Conservation (phyloP, 2,329 filamentous ascomycete genomes). For the Hirsutella minnesotensis region DNA sequence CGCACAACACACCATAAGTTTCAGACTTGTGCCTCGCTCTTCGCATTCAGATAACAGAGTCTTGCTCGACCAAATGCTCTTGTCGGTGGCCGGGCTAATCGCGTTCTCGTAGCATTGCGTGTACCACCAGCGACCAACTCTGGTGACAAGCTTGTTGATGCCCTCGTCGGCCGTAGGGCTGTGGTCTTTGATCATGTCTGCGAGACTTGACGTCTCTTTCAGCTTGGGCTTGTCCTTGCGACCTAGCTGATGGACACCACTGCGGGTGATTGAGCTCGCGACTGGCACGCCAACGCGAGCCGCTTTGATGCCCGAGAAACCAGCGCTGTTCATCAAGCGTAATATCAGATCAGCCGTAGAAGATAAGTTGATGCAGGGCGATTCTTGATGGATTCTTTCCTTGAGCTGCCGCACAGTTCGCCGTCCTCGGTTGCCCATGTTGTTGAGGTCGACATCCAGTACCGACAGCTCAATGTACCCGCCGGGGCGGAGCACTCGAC, state of each 20-base stretch:
- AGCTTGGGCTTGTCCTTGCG: not conserved
- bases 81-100: slow-evolving; percentile 30
- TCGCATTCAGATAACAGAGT: slow-evolving; percentile 74
- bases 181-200: slow-evolving; percentile 62
- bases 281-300: slow-evolving; percentile 71
- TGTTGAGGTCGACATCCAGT: slow-evolving; percentile 69
- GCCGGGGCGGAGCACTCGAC: slow-evolving; percentile 65
- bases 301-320: slow-evolving; percentile 61
- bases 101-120: slow-evolving; percentile 77
- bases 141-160: slow-evolving; percentile 85
- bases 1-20: slow-evolving; percentile 83
- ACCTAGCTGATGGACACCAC: slow-evolving; percentile 9
- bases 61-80: slow-evolving; percentile 68
- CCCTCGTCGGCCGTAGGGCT: slow-evolving; percentile 64
- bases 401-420: slow-evolving; percentile 60
- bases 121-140: slow-evolving; percentile 95
- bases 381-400: slow-evolving; percentile 51
- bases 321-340: slow-evolving; percentile 53
- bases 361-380: slow-evolving; percentile 48
- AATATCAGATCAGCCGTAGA: slow-evolving; percentile 51
- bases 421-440: slow-evolving; percentile 64
- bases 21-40: slow-evolving; percentile 74
- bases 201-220: slow-evolving; percentile 40
- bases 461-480: slow-evolving; percentile 71
- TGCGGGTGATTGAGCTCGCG: slow-evolving; percentile 35